Percentiles rank a stretch among this genome's conserved stretches.
These are phyloP conservation scores for Tetrahymena elliotti DNA, from an alignment of 73 alveolate genomes.

Conservation along the genomic window DNA sequence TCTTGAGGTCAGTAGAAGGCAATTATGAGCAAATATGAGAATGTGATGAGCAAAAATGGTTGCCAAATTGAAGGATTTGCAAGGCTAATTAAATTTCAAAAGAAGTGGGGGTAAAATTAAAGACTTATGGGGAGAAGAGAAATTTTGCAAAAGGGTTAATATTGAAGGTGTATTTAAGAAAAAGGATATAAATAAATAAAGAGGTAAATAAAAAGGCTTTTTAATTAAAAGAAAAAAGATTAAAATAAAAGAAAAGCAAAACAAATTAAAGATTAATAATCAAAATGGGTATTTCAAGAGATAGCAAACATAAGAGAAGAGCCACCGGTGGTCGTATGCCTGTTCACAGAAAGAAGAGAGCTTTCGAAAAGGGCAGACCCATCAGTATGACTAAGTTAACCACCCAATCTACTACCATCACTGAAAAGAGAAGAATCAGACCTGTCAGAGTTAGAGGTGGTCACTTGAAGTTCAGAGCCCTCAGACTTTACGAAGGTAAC, in stretches of 20 bases:
- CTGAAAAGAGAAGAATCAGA: conserved; percentile 43
- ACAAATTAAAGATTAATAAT: neutral
- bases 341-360: conserved; percentile 95
- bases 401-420: neutral
- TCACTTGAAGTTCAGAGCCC: conserved; percentile 85
- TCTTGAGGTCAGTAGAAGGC: neutral
- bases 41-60: neutral
- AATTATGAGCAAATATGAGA: neutral
- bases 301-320: conserved; percentile 92
- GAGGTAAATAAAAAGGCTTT: neutral
- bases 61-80: neutral
- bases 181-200: neutral
- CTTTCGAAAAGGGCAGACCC: conserved; percentile 93
- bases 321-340: conserved; percentile 98
- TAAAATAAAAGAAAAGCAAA: neutral
- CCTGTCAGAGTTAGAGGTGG: conserved; percentile 86
- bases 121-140: neutral
- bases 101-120: neutral
- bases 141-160: neutral
- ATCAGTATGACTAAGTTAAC: conserved; percentile 80
- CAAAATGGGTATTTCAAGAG: conserved; percentile 93
- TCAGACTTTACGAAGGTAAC: conserved; percentile 89
- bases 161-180: neutral
- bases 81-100: neutral
- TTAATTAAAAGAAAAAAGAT: neutral